Base-by-base conservation (phyloP, 495 filamentous ascomycete genomes). In the Recurvomyces mirabilis region DNA sequence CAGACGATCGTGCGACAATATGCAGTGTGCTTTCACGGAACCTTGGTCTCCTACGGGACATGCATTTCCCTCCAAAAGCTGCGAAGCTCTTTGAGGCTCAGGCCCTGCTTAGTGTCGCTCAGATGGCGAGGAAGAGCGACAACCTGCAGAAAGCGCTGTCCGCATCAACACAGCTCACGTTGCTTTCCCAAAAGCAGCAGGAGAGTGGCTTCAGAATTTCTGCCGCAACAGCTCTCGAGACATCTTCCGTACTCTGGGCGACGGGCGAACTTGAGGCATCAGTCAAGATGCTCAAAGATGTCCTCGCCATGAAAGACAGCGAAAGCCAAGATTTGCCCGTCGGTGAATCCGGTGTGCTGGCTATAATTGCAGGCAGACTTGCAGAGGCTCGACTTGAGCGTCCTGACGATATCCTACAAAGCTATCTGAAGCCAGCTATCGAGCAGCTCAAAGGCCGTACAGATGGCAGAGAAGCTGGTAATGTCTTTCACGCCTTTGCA, bases 321-420 rank as follows among this genome's bases (percentile, higher is more conserved):
- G 77, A 79, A 46, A 78, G 74, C 39, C 85, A 93, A 58, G 73
- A 74, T 0, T 75, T 91, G 41, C 67, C 70, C 7, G 74, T 93
- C 26, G 86, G 81, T 44, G 76, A 76, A 21, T 77, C 87, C 5
- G 81, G 88, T 46, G 62, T 98, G 18, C 72, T 95, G 37, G 88
- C 91, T 4, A 88, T 82, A 57, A 72, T 93, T 44, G 91, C 83
- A 6, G 77, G 87, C 53, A 85, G 87, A 56, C 77, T 93, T 32
- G 91, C 91, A 1, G 84, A 93, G 56, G 91, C 91, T 6, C 77
- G 86, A n/a, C 64, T 96, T 4, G 88, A 95, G 60, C 91, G 88
- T 46, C 86, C 93, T 0, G 85, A 94, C 49, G 75, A 74, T 36
- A 94, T 96, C 32, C 84, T 95, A 32, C 75, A 78, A 43, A 75